Evolutionary conservation across 2,329 filamentous ascomycete species (phyloP).

Genomic region (Alternaria consortialis): DNA sequence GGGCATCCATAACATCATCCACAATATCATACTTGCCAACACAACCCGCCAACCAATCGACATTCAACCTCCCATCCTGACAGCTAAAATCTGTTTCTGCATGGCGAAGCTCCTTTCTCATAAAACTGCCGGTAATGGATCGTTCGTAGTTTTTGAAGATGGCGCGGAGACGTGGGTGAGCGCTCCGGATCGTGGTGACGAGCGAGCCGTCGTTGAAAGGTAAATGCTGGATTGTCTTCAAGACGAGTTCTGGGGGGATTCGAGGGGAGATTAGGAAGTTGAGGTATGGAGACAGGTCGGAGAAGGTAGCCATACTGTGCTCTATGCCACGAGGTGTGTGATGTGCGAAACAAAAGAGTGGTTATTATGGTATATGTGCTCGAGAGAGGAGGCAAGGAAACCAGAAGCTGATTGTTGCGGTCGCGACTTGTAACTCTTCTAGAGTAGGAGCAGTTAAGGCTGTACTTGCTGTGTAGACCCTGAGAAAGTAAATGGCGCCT

Average conservation of each 20-base stretch:
- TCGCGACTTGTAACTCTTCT: slow-evolving; percentile 1
- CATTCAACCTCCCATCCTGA: slow-evolving; percentile 13
- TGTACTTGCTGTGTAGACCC: neutral
- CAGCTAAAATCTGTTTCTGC: slow-evolving; percentile 39
- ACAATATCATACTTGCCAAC: slow-evolving; percentile 41
- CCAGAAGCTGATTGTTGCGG: neutral
- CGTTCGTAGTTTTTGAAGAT: slow-evolving; percentile 37
- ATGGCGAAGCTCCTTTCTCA: slow-evolving; percentile 38
- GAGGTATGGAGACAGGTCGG: neutral
- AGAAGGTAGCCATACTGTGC: slow-evolving; percentile 21
- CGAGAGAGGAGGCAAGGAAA: neutral
- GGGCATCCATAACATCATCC: slow-evolving; percentile 44
- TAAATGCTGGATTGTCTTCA: slow-evolving; percentile 37
- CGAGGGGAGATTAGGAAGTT: slow-evolving; percentile 25
- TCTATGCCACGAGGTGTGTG: slow-evolving; percentile 5
- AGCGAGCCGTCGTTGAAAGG: slow-evolving; percentile 34
- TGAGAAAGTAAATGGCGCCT: slow-evolving; percentile 1
- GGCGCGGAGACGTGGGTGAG: slow-evolving; percentile 29
- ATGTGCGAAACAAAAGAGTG: neutral
- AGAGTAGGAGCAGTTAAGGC: slow-evolving; percentile 3
- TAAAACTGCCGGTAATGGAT: slow-evolving; percentile 36
- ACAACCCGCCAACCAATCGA: slow-evolving; percentile 40
- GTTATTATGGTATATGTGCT: neutral
- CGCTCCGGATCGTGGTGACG: slow-evolving; percentile 26
- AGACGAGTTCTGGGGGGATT: slow-evolving; percentile 41